phyloP scores from a whole-genome alignment of 257 asterid species.

The Thymus quinquecostatus region DNA sequence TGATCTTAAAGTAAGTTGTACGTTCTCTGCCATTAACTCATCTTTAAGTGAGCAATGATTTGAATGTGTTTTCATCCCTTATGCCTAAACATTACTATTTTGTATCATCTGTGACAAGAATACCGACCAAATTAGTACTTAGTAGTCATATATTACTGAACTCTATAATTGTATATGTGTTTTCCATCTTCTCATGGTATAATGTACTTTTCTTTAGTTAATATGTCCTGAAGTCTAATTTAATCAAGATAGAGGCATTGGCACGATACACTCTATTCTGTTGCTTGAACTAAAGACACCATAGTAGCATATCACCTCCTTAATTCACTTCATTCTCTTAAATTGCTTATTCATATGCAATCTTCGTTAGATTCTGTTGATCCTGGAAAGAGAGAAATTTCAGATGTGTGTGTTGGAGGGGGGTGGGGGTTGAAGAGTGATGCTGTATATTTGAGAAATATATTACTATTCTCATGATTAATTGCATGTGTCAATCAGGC shows the following conservation, averaged over 20 bases:
- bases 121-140: not conserved
- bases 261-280: constrained; percentile 10
- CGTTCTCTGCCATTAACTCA: constrained; percentile 17
- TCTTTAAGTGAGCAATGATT: constrained; percentile 14
- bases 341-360: not conserved
- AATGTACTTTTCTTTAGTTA: constrained; percentile 18
- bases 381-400: constrained; percentile 10
- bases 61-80: constrained; percentile 9
- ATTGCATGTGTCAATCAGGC: constrained; percentile 53
- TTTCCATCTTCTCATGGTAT: constrained; percentile 9
- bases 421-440: not conserved
- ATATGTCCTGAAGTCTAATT: constrained; percentile 1
- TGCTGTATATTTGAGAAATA: not conserved
- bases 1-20: constrained; percentile 68
- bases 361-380: not conserved
- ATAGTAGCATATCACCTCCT: not conserved
- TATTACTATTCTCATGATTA: constrained; percentile 18
- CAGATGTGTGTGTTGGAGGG: not conserved
- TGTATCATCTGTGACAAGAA: constrained; percentile 4
- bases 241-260: not conserved
- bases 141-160: constrained; percentile 17
- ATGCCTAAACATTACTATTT: constrained; percentile 17
- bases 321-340: constrained; percentile 4
- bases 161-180: not conserved
- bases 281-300: constrained; percentile 3